Conservation (phyloP, 176 grass and related monocot genomes). For the Aegilops tauschii region DNA sequence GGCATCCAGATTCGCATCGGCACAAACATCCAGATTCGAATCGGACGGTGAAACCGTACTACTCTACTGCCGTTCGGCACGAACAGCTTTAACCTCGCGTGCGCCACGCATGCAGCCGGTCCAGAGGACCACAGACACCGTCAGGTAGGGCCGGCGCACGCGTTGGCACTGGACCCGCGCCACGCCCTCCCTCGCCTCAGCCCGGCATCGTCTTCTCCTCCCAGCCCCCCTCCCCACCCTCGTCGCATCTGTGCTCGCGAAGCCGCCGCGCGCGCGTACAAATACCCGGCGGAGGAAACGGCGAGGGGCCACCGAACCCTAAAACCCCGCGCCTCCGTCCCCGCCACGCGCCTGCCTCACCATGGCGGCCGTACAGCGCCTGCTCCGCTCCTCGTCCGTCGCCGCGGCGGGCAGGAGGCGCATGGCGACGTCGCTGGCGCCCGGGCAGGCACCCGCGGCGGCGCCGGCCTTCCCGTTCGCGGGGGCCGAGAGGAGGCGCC, state of each 20-base stretch:
- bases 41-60: not conserved
- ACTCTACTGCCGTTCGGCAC: not conserved
- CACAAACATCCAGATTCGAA: too few relatives aligned
- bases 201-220: conserved; percentile 22
- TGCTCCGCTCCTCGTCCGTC: conserved; percentile 26
- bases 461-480: not conserved
- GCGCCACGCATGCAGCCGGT: not conserved
- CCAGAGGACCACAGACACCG: not conserved
- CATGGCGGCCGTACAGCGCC: conserved; percentile 58
- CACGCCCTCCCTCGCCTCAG: not conserved
- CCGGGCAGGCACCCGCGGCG: not conserved
- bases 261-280: conserved; percentile 28
- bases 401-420: conserved; percentile 26
- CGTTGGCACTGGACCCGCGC: not conserved
- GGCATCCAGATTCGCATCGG: too few relatives aligned
- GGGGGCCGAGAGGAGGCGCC: conserved; percentile 6
- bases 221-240: not conserved
- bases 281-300: conserved; percentile 12
- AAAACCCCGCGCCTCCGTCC: not conserved
- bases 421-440: conserved; percentile 39
- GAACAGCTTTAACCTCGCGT: not conserved
- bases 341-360: not conserved
- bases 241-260: conserved; percentile 21
- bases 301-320: conserved; percentile 23
- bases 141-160: not conserved